phyloP scores from a whole-genome alignment of 2,329 filamentous ascomycete species.

The Pseudogymnoascus sp. region DNA sequence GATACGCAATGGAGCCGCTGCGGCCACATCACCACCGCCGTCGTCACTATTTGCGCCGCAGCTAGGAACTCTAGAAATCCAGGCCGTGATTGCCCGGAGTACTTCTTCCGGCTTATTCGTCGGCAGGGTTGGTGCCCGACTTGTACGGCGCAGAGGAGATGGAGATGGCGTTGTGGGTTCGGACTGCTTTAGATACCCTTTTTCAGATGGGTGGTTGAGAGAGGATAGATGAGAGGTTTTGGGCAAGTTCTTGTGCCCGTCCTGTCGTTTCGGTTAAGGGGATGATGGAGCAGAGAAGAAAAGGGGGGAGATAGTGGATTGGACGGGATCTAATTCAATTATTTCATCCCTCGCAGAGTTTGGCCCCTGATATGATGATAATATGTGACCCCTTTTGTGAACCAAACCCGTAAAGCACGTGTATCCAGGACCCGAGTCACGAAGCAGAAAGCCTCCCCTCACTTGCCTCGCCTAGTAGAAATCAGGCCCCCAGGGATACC shows the following conservation, averaged over 20 bases:
- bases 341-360: not conserved
- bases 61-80: not conserved
- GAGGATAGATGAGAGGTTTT: not conserved
- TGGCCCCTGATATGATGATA: not conserved
- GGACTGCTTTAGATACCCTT: not conserved
- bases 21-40: not conserved
- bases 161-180: not conserved
- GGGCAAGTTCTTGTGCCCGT: not conserved
- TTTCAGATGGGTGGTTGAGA: not conserved
- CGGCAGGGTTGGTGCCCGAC: not conserved
- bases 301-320: not conserved
- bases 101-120: not conserved
- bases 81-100: not conserved
- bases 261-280: not conserved
- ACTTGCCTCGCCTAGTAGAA: not conserved
- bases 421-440: not conserved
- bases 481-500: not conserved
- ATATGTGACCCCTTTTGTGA: not conserved
- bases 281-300: not conserved
- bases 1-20: not conserved
- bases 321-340: not conserved
- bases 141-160: not conserved
- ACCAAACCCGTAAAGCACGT: not conserved
- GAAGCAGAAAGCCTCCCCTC: not conserved
- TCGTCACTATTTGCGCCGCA: too few species aligned